Evolutionary conservation across 192 early-diverging fungal genomes (phyloP).

Genomic region (Coemansia sp.): DNA sequence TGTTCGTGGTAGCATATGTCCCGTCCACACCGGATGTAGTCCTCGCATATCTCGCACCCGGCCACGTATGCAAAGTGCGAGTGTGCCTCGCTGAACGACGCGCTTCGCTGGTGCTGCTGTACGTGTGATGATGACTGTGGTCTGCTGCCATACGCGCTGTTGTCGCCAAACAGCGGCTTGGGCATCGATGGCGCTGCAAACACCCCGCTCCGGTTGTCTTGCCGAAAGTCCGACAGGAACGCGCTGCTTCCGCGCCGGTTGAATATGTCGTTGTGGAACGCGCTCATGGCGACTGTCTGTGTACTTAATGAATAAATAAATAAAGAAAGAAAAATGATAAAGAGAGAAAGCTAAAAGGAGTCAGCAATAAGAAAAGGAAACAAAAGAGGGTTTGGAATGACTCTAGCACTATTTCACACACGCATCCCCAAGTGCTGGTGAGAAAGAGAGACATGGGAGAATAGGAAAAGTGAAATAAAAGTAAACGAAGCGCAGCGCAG

Average conservation of each 20-base stretch:
- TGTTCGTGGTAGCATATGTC: constrained; percentile 47
- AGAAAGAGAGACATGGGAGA: too few relatives aligned
- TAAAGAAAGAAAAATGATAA: neutral
- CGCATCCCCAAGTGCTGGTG: too few relatives aligned
- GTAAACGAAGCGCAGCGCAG: too few relatives aligned
- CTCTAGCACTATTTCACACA: too few relatives aligned
- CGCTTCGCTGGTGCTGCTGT: constrained; percentile 13
- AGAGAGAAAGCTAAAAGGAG: neutral
- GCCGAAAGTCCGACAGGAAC: constrained; percentile 29
- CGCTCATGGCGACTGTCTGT: constrained; percentile 24
- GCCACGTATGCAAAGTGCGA: constrained; percentile 43
- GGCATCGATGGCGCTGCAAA: constrained; percentile 46
- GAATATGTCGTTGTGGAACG: constrained; percentile 50
- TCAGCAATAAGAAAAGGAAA: neutral
- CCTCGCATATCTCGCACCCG: constrained; percentile 48
- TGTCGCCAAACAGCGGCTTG: constrained; percentile 35
- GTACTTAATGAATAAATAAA: neutral
- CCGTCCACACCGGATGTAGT: constrained; percentile 28
- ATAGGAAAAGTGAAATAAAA: too few relatives aligned
- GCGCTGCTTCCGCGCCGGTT: constrained; percentile 30
- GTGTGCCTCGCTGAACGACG: constrained; percentile 17
- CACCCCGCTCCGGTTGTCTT: constrained; percentile 34
- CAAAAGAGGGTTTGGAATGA: neutral
- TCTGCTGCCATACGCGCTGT: constrained; percentile 3
- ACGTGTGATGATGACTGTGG: neutral